These are phyloP conservation scores for Wallemia ichthyophaga DNA, from an alignment of 1,284 basidiomycete species.

Conservation along the genomic window DNA sequence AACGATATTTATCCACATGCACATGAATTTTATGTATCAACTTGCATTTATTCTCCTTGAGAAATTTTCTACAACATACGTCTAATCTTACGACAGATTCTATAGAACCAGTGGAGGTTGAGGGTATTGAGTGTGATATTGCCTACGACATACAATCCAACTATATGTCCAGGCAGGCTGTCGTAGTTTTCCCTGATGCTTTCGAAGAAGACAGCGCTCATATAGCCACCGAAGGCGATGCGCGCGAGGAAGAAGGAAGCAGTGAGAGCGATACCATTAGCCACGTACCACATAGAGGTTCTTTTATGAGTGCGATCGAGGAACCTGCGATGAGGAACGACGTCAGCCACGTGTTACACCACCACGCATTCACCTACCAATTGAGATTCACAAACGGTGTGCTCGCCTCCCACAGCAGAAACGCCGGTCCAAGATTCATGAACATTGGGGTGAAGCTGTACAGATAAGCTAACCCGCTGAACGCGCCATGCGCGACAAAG, in stretches of 20 bases:
- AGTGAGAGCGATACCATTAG: conserved; percentile 11
- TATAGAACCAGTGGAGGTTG: conserved; percentile 14
- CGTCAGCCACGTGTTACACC: too few species aligned
- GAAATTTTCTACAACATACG: conserved; percentile 9
- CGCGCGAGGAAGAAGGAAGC: conserved; percentile 12
- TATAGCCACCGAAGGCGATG: conserved; percentile 10
- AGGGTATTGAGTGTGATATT: conserved; percentile 11
- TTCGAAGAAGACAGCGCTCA: neutral
- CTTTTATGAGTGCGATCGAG: conserved; percentile 6
- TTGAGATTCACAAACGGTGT: conserved; percentile 13
- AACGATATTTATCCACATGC: too few species aligned
- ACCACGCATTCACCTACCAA: too few species aligned
- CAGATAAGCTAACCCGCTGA: neutral
- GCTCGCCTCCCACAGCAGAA: conserved; percentile 12
- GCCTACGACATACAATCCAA: conserved; percentile 7
- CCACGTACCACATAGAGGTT: conserved; percentile 8
- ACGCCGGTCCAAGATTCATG: conserved; percentile 12
- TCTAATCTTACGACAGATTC: too few species aligned
- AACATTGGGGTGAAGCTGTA: conserved; percentile 8
- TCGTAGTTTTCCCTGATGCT: neutral
- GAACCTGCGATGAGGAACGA: neutral
- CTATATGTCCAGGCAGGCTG: neutral
- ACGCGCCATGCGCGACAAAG: neutral
- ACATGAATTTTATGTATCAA: too few species aligned
- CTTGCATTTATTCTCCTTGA: conserved; percentile 9